These are phyloP conservation scores for Cladosporium sp. DNA, from an alignment of 2,329 filamentous ascomycete genomes.

Conservation along the genomic window DNA sequence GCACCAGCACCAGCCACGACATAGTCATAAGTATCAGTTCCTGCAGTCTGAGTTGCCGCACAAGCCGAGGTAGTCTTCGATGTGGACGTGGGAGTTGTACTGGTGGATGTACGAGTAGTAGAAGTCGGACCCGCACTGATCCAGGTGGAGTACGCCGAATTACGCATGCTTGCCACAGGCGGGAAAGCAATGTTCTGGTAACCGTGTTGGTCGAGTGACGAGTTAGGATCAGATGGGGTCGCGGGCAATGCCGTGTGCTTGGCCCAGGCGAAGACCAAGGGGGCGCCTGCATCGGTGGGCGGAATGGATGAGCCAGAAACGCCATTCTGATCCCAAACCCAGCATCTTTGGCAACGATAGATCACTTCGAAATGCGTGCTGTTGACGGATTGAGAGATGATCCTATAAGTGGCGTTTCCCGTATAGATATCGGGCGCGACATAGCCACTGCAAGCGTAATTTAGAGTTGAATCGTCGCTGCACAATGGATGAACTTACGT, in stretches of 20 bases:
- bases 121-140: constrained; percentile 16
- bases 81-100: constrained; percentile 21
- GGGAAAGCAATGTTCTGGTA: constrained; percentile 48
- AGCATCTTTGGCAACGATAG: constrained; percentile 54
- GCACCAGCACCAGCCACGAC: constrained; percentile 58
- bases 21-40: constrained; percentile 52
- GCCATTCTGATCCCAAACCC: constrained; percentile 38
- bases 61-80: constrained; percentile 21
- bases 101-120: constrained; percentile 15
- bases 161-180: constrained; percentile 38
- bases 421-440: constrained; percentile 52
- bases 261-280: constrained; percentile 25
- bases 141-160: constrained; percentile 39
- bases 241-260: constrained; percentile 23
- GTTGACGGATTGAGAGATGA: constrained; percentile 55
- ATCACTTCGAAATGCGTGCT: constrained; percentile 56
- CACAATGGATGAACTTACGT: constrained; percentile 21
- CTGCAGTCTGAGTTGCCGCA: constrained; percentile 23
- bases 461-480: not conserved
- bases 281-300: constrained; percentile 26
- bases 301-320: constrained; percentile 34
- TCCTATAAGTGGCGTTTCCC: constrained; percentile 56
- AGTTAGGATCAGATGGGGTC: constrained; percentile 32
- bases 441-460: constrained; percentile 41
- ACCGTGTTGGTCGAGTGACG: constrained; percentile 49